Conservation (phyloP, 495 filamentous ascomycete genomes). For the Viridothelium virens region DNA sequence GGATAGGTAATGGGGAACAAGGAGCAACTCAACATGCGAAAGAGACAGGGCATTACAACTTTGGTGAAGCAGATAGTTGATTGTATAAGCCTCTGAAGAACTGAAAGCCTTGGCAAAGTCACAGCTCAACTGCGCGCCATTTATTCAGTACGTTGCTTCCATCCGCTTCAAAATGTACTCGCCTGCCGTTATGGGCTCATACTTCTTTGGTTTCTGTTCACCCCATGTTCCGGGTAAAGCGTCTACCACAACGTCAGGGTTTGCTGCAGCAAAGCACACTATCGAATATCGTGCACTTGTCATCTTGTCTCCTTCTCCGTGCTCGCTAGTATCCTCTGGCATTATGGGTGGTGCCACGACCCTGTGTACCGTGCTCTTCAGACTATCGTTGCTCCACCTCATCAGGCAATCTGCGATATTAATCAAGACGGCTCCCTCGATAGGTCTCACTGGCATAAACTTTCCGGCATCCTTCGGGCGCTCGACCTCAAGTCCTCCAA, state of each 20-base stretch:
- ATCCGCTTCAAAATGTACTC: constrained; percentile 33
- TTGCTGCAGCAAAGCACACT: constrained; percentile 53
- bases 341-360: constrained; percentile 5
- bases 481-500: constrained; percentile 52
- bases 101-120: background rate
- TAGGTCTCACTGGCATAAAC: constrained; percentile 43
- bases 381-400: constrained; percentile 53
- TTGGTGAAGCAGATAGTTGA: constrained; percentile 52
- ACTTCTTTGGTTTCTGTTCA: constrained; percentile 31
- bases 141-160: constrained; percentile 26
- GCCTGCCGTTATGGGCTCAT: constrained; percentile 30
- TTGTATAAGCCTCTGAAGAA: background rate
- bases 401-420: constrained; percentile 54
- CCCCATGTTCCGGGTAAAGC: constrained; percentile 46
- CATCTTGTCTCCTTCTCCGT: constrained; percentile 32
- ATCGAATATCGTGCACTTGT: constrained; percentile 52
- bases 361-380: constrained; percentile 4
- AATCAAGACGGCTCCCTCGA: constrained; percentile 48
- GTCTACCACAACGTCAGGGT: constrained; percentile 48
- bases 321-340: constrained; percentile 26
- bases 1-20: constrained; percentile 65
- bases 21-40: constrained; percentile 60
- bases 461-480: constrained; percentile 41
- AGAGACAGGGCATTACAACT: constrained; percentile 60
- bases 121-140: background rate